Evolutionary conservation across 1,284 basidiomycete genomes (phyloP).

Genomic region (Cutaneotrichosporon sp.): DNA sequence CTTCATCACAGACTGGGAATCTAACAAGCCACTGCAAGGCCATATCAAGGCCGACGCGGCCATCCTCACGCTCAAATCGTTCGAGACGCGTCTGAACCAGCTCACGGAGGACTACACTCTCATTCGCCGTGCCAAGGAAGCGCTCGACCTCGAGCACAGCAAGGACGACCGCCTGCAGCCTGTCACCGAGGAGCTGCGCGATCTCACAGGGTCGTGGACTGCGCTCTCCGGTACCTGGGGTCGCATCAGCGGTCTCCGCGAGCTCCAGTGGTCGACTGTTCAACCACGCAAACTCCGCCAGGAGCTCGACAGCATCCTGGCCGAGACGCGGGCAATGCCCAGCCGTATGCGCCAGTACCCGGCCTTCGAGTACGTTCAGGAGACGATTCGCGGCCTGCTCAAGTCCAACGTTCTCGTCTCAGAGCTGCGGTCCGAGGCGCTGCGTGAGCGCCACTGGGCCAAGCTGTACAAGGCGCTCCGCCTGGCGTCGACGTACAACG

Average conservation of each 20-base stretch:
- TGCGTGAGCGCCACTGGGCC: constrained; percentile 98
- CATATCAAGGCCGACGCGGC: constrained; percentile 91
- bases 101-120: constrained; percentile 91
- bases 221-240: constrained; percentile 96
- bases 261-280: constrained; percentile 84
- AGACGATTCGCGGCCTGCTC: constrained; percentile 74
- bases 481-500: constrained; percentile 61
- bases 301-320: constrained; percentile 80
- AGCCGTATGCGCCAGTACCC: constrained; percentile 98
- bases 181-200: constrained; percentile 88
- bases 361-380: constrained; percentile 97
- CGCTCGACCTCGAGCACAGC: constrained; percentile 85
- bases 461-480: constrained; percentile 89
- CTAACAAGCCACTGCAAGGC: constrained; percentile 75
- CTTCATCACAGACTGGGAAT: constrained; percentile 86
- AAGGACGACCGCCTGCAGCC: constrained; percentile 88
- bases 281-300: constrained; percentile 89
- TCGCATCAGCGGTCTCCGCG: constrained; percentile 82
- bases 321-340: constrained; percentile 96
- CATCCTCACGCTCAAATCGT: constrained; percentile 89
- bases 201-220: constrained; percentile 98
- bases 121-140: constrained; percentile 91
- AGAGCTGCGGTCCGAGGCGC: constrained; percentile 93
- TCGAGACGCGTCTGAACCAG: constrained; percentile 81
- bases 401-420: constrained; percentile 85